Percentiles rank a stretch among this genome's conserved stretches.
Conservation (phyloP, 2,329 filamentous ascomycete genomes). For the Cadophora sp. region DNA sequence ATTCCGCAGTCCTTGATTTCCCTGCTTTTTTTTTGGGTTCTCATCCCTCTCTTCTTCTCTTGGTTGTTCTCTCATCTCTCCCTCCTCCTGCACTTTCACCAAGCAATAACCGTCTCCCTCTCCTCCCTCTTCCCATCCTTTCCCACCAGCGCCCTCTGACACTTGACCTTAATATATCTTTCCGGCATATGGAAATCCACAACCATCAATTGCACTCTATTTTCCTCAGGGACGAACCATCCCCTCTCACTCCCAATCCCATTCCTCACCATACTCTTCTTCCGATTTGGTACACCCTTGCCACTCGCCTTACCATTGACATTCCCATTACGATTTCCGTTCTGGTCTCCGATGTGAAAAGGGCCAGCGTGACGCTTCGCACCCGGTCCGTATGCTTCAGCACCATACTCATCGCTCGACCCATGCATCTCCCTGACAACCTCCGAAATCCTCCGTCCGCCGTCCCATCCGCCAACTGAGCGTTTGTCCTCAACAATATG, state of each 20-base stretch:
- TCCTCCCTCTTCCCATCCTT: slow-evolving; percentile 37
- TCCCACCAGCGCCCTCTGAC: slow-evolving; percentile 30
- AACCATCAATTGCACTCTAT: slow-evolving; percentile 37
- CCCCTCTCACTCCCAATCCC: not conserved
- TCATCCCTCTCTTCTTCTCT: not conserved
- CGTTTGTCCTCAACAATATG: slow-evolving; percentile 15
- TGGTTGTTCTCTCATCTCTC: not conserved
- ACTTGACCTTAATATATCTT: slow-evolving; percentile 39
- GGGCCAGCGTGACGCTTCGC: not conserved
- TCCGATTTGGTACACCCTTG: not conserved
- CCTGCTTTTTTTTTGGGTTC: too few relatives aligned
- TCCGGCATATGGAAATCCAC: slow-evolving; percentile 40
- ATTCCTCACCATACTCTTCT: not conserved
- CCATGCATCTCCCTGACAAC: slow-evolving; percentile 13
- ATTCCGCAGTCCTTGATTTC: too few relatives aligned
- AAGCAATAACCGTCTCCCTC: slow-evolving; percentile 39
- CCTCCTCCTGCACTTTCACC: slow-evolving; percentile 28
- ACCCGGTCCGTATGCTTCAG: slow-evolving; percentile 14
- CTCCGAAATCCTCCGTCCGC: slow-evolving; percentile 16
- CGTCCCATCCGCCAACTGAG: slow-evolving; percentile 15
- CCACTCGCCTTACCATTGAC: not conserved
- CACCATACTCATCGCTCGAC: not conserved
- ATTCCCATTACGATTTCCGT: not conserved
- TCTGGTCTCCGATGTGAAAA: not conserved
- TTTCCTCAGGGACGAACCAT: slow-evolving; percentile 38